Evolutionary conservation across 768 basidiomycete species (phyloP).

Genomic region (Dioszegia crocea): DNA sequence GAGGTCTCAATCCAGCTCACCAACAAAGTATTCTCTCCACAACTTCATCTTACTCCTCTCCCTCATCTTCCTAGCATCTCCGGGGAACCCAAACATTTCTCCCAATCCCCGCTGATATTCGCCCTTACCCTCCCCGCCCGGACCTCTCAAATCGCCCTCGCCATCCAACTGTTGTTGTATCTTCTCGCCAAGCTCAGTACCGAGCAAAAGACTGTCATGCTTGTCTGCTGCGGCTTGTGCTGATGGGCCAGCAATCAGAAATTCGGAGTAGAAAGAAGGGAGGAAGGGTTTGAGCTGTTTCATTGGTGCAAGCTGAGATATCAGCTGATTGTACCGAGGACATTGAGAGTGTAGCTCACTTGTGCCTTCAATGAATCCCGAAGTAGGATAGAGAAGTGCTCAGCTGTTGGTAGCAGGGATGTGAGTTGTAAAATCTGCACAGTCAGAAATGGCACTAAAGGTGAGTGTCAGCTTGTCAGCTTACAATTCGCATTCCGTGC

Average conservation of each 20-base stretch:
- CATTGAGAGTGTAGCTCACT: conserved; percentile 12
- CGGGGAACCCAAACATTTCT: conserved; percentile 50
- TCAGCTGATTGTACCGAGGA: background rate
- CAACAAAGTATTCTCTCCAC: conserved; percentile 77
- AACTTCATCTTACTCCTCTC: conserved; percentile 74
- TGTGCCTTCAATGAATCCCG: conserved; percentile 85
- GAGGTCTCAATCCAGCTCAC: conserved; percentile 52
- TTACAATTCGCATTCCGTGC: conserved; percentile 89
- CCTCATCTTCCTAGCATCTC: conserved; percentile 50
- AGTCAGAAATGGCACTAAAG: background rate
- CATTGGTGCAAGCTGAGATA: conserved; percentile 69
- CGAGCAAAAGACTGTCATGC: conserved; percentile 36
- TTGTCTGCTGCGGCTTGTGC: conserved; percentile 4
- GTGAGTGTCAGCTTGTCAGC: conserved; percentile 33
- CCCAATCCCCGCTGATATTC: conserved; percentile 47
- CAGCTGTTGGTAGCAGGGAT: conserved; percentile 84
- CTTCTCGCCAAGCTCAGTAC: conserved; percentile 21
- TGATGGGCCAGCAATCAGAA: conserved; percentile 57
- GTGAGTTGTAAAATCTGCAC: conserved; percentile 76
- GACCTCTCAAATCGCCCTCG: conserved; percentile 49
- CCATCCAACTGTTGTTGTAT: conserved; percentile 29
- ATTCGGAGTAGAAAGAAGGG: conserved; percentile 90
- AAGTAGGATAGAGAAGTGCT: conserved; percentile 82
- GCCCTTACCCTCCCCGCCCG: conserved; percentile 49
- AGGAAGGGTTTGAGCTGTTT: conserved; percentile 84